Evolutionary conservation across 768 basidiomycete genomes (phyloP).

Genomic region (Infundibulicybe gibba): DNA sequence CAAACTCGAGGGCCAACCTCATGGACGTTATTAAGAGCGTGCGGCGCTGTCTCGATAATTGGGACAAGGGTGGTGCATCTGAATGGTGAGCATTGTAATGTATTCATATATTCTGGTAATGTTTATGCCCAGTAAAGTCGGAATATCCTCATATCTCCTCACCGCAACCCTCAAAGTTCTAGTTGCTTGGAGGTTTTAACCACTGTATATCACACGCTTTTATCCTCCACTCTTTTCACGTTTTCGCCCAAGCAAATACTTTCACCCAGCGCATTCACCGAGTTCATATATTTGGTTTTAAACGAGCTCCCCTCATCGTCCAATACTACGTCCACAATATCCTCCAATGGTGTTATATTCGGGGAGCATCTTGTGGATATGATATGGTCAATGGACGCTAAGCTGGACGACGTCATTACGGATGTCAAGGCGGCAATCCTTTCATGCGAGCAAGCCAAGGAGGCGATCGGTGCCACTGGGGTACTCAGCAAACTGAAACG

Average conservation of each 20-base stretch:
- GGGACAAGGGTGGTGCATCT: constrained; percentile 57
- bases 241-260: constrained; percentile 50
- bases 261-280: constrained; percentile 46
- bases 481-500: constrained; percentile 34
- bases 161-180: constrained; percentile 55
- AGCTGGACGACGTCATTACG: constrained; percentile 64
- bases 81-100: constrained; percentile 47
- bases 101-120: constrained; percentile 12
- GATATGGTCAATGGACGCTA: constrained; percentile 77
- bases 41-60: constrained; percentile 43
- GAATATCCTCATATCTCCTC: constrained; percentile 54
- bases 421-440: constrained; percentile 47
- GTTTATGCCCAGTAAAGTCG: constrained; percentile 40
- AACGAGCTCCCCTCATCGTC: constrained; percentile 68
- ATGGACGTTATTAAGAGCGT: constrained; percentile 65
- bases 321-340: constrained; percentile 46
- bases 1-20: not conserved
- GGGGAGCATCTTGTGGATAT: constrained; percentile 76
- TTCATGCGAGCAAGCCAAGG: constrained; percentile 27
- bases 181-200: constrained; percentile 53
- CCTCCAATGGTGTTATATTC: constrained; percentile 41
- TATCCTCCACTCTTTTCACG: constrained; percentile 53
- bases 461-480: constrained; percentile 7
- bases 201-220: constrained; percentile 66
- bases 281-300: constrained; percentile 63